Base-by-base conservation (phyloP, 768 basidiomycete species). In the Tricholoma hemisulphureum region DNA sequence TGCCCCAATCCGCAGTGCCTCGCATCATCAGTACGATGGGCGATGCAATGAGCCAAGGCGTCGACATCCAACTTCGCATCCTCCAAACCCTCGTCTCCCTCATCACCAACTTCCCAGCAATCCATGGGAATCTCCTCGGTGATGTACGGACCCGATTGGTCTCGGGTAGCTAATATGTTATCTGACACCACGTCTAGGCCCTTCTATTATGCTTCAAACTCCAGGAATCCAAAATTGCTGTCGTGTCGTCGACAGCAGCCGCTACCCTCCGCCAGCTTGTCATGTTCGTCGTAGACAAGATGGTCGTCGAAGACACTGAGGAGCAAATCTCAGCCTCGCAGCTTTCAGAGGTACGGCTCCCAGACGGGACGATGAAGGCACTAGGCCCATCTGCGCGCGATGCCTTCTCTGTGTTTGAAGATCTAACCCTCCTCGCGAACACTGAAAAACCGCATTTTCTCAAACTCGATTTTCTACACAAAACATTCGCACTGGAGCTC, bases 221-320 rank as follows among this genome's bases (percentile, higher is more conserved):
- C 23, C 95, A 98, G 71, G 97, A 98, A 58, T 95, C 93, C 0
- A 87, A 92, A 61, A 97, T 95, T 21, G 91, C 94, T 0, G 96
- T 98, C 23, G 96, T 99, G 6, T 96, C 95, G 2, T 95, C 93
- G 0, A 98, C 97, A 3, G 96, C 96, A 2, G 95, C 95, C 2
- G 97, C 97, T 0, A 98, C 95, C 0, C 82, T 98, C 4, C 88
- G 95, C 2, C 96, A 98, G 69, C 80, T 98, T 1, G 93, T 98
- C 45, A 98, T 99, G 95, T 92, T 98, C 63, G 88, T 98, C 16
- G 91, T 98, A 43, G 97, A 99, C 74, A 95, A 96, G 68, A 91
- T 98, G 71, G 84, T 87, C 1, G 80, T 83, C 16, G 92, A 95
- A 67, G 91, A 94, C 68, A 74, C 77, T 4, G 71, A 70, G 14